Conservation (phyloP, 345 rosid genomes). For the Eutrema yunnanense region DNA sequence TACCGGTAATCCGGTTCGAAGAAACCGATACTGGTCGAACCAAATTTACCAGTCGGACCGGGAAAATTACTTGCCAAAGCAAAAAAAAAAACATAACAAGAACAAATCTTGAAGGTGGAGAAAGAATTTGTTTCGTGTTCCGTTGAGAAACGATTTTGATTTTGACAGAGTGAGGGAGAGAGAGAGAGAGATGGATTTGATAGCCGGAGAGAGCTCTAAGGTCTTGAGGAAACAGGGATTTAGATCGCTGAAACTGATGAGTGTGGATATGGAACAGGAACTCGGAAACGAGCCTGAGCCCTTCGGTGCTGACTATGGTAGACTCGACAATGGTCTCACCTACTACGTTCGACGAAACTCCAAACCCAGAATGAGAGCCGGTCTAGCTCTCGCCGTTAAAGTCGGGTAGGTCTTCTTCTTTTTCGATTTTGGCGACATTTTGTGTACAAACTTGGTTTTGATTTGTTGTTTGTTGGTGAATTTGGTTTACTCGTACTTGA, state of each 20-base stretch:
- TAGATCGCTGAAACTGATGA: constrained; percentile 73
- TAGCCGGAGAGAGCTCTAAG: constrained; percentile 54
- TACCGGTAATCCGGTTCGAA: neutral
- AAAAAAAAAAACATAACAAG: neutral
- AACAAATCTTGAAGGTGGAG: constrained; percentile 20
- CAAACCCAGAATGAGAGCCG: constrained; percentile 87
- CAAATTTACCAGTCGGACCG: too few species aligned
- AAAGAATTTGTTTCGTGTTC: constrained; percentile 10
- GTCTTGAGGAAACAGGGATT: constrained; percentile 60
- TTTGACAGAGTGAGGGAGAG: neutral
- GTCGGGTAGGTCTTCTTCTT: constrained; percentile 49
- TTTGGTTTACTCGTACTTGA: neutral
- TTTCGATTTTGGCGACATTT: neutral
- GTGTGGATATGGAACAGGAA: constrained; percentile 45
- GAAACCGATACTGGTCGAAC: neutral
- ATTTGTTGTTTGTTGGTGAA: neutral
- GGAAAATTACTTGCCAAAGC: neutral
- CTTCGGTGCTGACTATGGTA: constrained; percentile 68
- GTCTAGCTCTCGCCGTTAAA: constrained; percentile 81
- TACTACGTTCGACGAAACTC: constrained; percentile 85
- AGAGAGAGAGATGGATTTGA: constrained; percentile 50
- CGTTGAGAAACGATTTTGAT: constrained; percentile 13
- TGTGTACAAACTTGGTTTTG: neutral
- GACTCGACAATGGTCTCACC: constrained; percentile 73
- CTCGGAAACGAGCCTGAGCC: constrained; percentile 55